These are phyloP conservation scores for Metschnikowia drakensbergensis DNA, from an alignment of 805 yeast genomes.

Conservation along the genomic window DNA sequence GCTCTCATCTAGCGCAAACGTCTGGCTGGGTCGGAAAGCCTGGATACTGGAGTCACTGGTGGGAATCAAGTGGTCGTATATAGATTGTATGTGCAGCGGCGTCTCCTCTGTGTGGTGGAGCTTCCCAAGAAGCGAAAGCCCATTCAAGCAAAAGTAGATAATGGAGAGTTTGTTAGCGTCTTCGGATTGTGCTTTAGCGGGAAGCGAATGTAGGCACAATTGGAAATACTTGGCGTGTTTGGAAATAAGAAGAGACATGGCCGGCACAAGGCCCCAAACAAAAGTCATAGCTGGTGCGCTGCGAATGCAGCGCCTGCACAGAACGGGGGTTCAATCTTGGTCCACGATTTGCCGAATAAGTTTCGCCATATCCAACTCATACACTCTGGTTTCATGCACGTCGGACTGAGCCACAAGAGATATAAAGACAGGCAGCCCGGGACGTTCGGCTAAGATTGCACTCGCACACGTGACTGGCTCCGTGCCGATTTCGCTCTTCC, in stretches of 20 bases:
- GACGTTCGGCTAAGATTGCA: neutral
- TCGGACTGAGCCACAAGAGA: conserved; percentile 9
- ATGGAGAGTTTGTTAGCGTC: conserved; percentile 70
- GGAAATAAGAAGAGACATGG: conserved; percentile 17
- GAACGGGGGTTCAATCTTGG: neutral
- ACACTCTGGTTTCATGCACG: neutral
- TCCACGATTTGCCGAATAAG: conserved; percentile 5
- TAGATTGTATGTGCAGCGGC: conserved; percentile 33
- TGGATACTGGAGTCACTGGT: conserved; percentile 28
- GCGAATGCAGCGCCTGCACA: neutral
- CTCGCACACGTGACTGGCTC: conserved; percentile 1
- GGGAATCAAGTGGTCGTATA: conserved; percentile 45
- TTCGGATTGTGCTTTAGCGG: conserved; percentile 52
- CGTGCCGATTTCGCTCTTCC: neutral
- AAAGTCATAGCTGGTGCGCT: neutral
- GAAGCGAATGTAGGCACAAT: conserved; percentile 52
- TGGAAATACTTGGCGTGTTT: conserved; percentile 45
- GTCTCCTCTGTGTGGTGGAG: conserved; percentile 25
- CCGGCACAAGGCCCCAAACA: neutral
- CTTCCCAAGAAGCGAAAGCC: conserved; percentile 46
- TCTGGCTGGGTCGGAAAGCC: conserved; percentile 57
- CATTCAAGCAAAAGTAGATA: conserved; percentile 66
- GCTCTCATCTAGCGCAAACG: conserved; percentile 33
- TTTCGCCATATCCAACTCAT: conserved; percentile 5
- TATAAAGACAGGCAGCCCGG: neutral